These are phyloP conservation scores for Cryptomeria japonica DNA, from an alignment of 75 land plant genomes.

Conservation along the genomic window DNA sequence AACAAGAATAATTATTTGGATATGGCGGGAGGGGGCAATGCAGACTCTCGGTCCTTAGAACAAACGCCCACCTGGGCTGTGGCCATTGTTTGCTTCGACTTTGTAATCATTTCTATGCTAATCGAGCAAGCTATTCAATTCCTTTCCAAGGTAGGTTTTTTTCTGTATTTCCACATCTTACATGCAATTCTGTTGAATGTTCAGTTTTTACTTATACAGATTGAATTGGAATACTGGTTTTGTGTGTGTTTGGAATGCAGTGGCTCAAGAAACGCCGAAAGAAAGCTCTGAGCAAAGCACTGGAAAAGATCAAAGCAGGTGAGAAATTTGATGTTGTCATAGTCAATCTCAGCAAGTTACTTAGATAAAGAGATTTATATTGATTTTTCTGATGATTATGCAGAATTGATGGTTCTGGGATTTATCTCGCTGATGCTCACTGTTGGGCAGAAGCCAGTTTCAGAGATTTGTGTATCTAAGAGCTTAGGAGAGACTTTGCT, in stretches of 20 bases:
- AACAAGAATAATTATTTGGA: no score
- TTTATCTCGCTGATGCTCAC: slow-evolving; percentile 67
- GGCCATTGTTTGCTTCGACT: neutral
- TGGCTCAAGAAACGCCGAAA: neutral
- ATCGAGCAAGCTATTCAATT: neutral
- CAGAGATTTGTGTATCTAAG: slow-evolving; percentile 46
- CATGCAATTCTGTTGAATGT: neutral
- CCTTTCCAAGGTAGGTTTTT: neutral
- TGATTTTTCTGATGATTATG: neutral
- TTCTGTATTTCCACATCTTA: neutral
- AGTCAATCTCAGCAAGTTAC: neutral
- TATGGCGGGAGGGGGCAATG: no score
- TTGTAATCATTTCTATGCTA: neutral
- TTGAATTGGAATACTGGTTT: no score
- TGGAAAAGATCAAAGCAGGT: slow-evolving; percentile 2
- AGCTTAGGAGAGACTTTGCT: slow-evolving; percentile 19
- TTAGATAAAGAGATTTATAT: neutral
- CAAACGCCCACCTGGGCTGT: neutral
- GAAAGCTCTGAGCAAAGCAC: neutral
- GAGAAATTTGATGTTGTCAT: neutral
- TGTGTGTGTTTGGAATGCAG: neutral
- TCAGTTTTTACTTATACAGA: neutral
- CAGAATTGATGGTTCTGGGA: slow-evolving; percentile 82
- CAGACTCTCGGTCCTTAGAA: neutral
- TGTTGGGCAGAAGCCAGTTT: slow-evolving; percentile 29